A percentile compares a stretch with the other conserved stretches of the same genome.
Conservation (phyloP, 1,284 basidiomycete species). For the Meira miltonrushii region DNA sequence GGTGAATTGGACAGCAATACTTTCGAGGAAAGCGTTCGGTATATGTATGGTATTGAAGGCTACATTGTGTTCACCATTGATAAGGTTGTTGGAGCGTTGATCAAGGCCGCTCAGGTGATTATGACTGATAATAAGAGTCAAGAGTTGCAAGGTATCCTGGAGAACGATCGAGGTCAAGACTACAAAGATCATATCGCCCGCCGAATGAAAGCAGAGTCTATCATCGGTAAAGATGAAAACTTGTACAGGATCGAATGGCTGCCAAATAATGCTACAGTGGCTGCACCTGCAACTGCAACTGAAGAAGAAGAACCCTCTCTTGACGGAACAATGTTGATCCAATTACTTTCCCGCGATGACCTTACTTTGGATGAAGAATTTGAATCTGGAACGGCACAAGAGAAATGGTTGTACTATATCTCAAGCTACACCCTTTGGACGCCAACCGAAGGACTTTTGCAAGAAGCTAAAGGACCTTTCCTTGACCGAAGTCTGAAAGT, state of each 20-base stretch:
- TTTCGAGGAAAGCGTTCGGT: conserved; percentile 91
- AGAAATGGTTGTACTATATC: conserved; percentile 83
- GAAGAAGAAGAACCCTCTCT: not conserved
- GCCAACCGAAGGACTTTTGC: conserved; percentile 48
- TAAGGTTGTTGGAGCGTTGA: conserved; percentile 67
- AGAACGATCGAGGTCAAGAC: conserved; percentile 63
- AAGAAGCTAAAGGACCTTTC: conserved; percentile 43
- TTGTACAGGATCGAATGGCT: conserved; percentile 90
- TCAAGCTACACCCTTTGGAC: conserved; percentile 65
- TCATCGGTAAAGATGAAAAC: conserved; percentile 81
- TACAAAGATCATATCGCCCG: conserved; percentile 64
- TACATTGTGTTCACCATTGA: conserved; percentile 90
- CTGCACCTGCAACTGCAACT: not conserved
- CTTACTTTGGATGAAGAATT: conserved; percentile 68
- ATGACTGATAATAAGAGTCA: conserved; percentile 75
- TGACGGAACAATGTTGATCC: conserved; percentile 69
- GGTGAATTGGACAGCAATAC: conserved; percentile 79
- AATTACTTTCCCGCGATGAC: conserved; percentile 84
- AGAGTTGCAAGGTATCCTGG: conserved; percentile 73
- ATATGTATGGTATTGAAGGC: conserved; percentile 93
- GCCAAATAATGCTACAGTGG: not conserved
- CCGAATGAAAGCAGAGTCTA: conserved; percentile 73
- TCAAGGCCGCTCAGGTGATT: conserved; percentile 62
- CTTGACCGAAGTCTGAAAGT: conserved; percentile 33
- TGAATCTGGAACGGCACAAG: conserved; percentile 64